Percentiles rank a stretch among this genome's conserved stretches.
These are phyloP conservation scores for Hortaea werneckii DNA, from an alignment of 2,329 filamentous ascomycete genomes.

Conservation along the genomic window DNA sequence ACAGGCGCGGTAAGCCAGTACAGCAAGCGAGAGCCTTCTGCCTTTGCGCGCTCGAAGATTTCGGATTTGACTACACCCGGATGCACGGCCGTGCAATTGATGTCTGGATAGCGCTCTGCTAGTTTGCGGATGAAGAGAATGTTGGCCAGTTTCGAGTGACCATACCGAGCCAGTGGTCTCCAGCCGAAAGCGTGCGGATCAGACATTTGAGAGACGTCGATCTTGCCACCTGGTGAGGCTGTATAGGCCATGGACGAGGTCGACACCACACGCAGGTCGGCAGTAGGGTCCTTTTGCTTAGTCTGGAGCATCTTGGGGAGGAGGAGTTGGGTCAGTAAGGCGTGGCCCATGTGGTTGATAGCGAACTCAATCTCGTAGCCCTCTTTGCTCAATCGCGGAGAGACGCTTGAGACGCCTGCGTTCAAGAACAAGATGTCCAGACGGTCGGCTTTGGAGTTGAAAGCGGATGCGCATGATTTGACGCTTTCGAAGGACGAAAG, in stretches of 20 bases:
- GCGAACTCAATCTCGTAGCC: slow-evolving; percentile 3
- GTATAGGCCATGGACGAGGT: slow-evolving; percentile 24
- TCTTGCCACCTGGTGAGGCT: slow-evolving; percentile 6
- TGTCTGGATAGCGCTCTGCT: slow-evolving; percentile 33
- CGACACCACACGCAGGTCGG: slow-evolving; percentile 38
- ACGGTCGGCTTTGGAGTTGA: slow-evolving; percentile 27
- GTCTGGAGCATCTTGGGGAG: slow-evolving; percentile 35
- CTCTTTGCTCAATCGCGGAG: slow-evolving; percentile 26
- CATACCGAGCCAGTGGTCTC: slow-evolving; percentile 30
- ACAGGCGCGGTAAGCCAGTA: slow-evolving; percentile 5
- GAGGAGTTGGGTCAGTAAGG: slow-evolving; percentile 20
- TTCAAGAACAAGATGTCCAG: slow-evolving; percentile 40
- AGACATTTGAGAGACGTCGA: neutral
- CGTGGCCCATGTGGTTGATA: slow-evolving; percentile 33
- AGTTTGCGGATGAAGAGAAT: slow-evolving; percentile 37
- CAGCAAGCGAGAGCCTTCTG: neutral
- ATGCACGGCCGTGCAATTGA: slow-evolving; percentile 37
- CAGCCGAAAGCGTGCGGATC: slow-evolving; percentile 15
- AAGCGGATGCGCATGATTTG: slow-evolving; percentile 27
- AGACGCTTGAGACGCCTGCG: slow-evolving; percentile 33
- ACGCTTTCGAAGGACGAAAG: slow-evolving; percentile 34
- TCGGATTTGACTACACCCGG: slow-evolving; percentile 50
- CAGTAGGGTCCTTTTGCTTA: slow-evolving; percentile 21
- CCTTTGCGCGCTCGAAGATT: slow-evolving; percentile 30
- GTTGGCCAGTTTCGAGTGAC: slow-evolving; percentile 41